A percentile compares a stretch with the other conserved stretches of the same genome.
Evolutionary conservation across 2,329 filamentous ascomycete genomes (phyloP).

Genomic region (Venturia oleaginea): DNA sequence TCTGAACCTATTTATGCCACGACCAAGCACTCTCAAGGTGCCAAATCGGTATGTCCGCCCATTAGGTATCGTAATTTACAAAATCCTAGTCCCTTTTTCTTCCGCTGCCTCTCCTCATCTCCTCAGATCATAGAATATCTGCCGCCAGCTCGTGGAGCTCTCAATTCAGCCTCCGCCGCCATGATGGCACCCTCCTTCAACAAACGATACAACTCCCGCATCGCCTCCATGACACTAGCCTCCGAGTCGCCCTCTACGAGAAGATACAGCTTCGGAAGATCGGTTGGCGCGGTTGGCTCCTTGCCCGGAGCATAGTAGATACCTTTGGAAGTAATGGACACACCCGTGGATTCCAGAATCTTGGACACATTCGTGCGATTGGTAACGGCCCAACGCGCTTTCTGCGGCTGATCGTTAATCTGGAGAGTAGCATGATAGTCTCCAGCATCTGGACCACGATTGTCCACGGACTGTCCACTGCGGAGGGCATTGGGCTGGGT

Average conservation of each 20-base stretch:
- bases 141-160: slow-evolving; percentile 45
- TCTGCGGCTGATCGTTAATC: slow-evolving; percentile 99
- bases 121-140: background rate
- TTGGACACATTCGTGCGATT: slow-evolving; percentile 98
- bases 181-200: slow-evolving; percentile 85
- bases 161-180: slow-evolving; percentile 75
- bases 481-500: slow-evolving; percentile 84
- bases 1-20: too few relatives aligned
- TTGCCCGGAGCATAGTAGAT: slow-evolving; percentile 80
- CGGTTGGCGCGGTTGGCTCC: slow-evolving; percentile 57
- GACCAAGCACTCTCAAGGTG: background rate
- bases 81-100: background rate
- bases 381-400: slow-evolving; percentile 96
- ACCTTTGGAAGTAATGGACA: slow-evolving; percentile 95
- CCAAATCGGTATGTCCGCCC: background rate
- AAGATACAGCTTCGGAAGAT: slow-evolving; percentile 92
- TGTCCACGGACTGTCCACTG: slow-evolving; percentile 49
- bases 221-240: slow-evolving; percentile 78
- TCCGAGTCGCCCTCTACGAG: slow-evolving; percentile 97
- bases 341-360: slow-evolving; percentile 88
- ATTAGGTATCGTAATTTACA: too few relatives aligned
- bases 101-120: background rate
- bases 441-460: slow-evolving; percentile 94
- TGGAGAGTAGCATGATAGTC: slow-evolving; percentile 95
- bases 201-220: slow-evolving; percentile 80